Conservation (phyloP, 2,329 filamentous ascomycete species). For the Ophiocordyceps unilateralis region DNA sequence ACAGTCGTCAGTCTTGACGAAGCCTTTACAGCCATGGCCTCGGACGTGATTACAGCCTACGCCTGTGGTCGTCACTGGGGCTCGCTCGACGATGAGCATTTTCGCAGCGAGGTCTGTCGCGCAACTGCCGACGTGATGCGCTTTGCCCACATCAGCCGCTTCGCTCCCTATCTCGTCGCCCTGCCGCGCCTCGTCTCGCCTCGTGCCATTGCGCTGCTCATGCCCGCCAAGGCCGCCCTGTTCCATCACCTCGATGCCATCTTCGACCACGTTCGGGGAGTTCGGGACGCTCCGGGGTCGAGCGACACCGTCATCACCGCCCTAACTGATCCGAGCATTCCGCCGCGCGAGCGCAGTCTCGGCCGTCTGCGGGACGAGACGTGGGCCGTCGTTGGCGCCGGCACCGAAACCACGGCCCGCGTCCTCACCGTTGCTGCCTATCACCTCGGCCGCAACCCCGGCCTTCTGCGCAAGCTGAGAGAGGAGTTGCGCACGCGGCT, state of each 20-base stretch:
- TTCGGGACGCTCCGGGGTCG: not conserved
- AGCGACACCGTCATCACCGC: not conserved
- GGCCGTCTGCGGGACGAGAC: not conserved
- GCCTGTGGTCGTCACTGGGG: not conserved
- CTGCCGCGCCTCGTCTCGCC: not conserved
- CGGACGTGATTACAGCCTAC: not conserved
- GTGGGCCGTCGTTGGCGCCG: not conserved
- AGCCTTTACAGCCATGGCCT: not conserved
- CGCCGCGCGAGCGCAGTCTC: not conserved
- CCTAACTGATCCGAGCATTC: not conserved
- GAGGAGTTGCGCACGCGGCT: not conserved
- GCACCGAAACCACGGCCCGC: not conserved
- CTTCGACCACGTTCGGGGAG: not conserved
- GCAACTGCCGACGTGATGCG: not conserved
- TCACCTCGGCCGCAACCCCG: not conserved
- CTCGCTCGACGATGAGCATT: not conserved
- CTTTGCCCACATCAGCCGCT: not conserved
- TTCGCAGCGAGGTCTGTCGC: not conserved
- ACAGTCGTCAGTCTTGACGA: not conserved
- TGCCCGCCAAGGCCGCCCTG: not conserved
- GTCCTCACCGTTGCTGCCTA: not conserved
- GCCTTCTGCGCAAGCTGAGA: not conserved
- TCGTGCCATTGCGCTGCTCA: not conserved
- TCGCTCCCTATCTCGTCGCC: not conserved
- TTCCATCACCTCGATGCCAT: not conserved